Evolutionary conservation across 441 rosid genomes (phyloP).

Genomic region (Gossypium davidsonii): DNA sequence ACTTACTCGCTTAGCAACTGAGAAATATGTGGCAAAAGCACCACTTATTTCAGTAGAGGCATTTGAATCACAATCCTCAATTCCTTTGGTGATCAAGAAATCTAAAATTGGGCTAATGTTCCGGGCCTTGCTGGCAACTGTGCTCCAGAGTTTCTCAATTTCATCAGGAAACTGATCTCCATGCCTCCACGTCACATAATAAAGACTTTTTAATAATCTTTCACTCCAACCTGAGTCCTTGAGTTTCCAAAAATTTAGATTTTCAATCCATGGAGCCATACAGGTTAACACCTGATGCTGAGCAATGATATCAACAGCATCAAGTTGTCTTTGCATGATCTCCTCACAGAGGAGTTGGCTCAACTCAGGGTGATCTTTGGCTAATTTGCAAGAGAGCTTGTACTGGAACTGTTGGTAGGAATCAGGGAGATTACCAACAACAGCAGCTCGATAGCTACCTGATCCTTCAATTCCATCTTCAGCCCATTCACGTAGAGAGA

Average conservation of each 20-base stretch:
- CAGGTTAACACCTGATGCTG: conserved; percentile 99
- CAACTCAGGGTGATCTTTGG: conserved; percentile 93
- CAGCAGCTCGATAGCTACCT: conserved; percentile 96
- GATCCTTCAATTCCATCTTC: conserved; percentile 85
- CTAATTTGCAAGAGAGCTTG: conserved; percentile 95
- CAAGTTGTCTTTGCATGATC: conserved; percentile 99
- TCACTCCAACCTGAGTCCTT: conserved; percentile 99
- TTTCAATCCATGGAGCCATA: conserved; percentile 99
- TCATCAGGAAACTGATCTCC: conserved; percentile 99
- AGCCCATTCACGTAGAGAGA: conserved; percentile 95
- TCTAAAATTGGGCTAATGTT: conserved; percentile 96
- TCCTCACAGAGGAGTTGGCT: conserved; percentile 98
- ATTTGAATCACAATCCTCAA: conserved; percentile 98
- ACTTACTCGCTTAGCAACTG: conserved; percentile 12
- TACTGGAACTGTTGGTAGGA: conserved; percentile 98
- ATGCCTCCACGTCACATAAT: conserved; percentile 97
- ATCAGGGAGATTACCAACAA: conserved; percentile 97
- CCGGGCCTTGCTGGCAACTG: conserved; percentile 92
- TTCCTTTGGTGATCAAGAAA: conserved; percentile 94
- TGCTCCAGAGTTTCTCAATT: conserved; percentile 98
- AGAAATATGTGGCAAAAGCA: conserved; percentile 66
- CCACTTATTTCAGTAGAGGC: conserved; percentile 99
- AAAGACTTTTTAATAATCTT: conserved; percentile 82
- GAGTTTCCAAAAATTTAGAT: conserved; percentile 95
- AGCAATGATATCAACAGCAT: conserved; percentile 97